A percentile compares a stretch with the other conserved stretches of the same genome.
Conservation (phyloP, 2,329 filamentous ascomycete genomes). For the Epichloe sylvatica region DNA sequence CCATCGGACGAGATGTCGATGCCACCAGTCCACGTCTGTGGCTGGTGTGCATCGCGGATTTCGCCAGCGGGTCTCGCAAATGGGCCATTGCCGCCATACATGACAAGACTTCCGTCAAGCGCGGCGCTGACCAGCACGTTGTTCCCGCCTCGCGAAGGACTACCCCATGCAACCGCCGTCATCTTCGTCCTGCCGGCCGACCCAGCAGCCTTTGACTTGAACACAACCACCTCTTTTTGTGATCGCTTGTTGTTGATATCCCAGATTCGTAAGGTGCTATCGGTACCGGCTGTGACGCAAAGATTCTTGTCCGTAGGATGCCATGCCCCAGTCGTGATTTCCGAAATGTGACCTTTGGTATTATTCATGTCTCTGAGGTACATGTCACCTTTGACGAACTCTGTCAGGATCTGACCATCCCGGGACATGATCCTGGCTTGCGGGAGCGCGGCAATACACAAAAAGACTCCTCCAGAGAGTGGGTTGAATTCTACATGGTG, state of each 20-base stretch:
- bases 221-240: constrained; percentile 88
- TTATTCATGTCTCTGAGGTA: constrained; percentile 95
- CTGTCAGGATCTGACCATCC: constrained; percentile 72
- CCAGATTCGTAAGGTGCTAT: constrained; percentile 94
- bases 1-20: constrained; percentile 85
- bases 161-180: constrained; percentile 82
- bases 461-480: constrained; percentile 61
- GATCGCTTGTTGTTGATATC: constrained; percentile 81
- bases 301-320: constrained; percentile 73
- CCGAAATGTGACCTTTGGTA: constrained; percentile 90
- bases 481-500: constrained; percentile 81
- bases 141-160: constrained; percentile 58
- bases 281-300: constrained; percentile 82
- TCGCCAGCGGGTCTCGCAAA: constrained; percentile 71
- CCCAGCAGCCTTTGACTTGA: constrained; percentile 83
- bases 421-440: constrained; percentile 82
- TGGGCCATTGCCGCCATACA: constrained; percentile 85
- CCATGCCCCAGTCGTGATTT: constrained; percentile 82
- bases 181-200: constrained; percentile 84
- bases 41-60: constrained; percentile 66
- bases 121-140: constrained; percentile 71
- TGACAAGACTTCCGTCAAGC: constrained; percentile 75
- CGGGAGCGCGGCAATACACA: constrained; percentile 78
- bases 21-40: constrained; percentile 81
- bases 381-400: constrained; percentile 97